Percentiles rank a stretch among this genome's conserved stretches.
Evolutionary conservation across 106 monocot species (phyloP).

Genomic region (Alisma plantagoaquatica): DNA sequence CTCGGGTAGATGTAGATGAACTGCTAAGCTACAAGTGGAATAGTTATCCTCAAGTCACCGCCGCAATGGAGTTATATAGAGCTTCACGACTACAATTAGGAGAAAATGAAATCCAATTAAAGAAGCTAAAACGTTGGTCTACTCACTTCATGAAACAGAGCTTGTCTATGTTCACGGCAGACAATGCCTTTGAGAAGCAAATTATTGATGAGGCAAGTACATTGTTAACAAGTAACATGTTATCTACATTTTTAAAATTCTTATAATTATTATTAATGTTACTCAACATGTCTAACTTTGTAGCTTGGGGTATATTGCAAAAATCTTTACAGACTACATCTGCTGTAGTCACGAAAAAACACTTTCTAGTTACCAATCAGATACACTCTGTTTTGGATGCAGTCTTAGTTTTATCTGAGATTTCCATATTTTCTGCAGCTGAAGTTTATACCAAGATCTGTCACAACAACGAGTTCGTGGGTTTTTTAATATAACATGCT

Average conservation of each 20-base stretch:
- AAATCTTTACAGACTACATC: no score
- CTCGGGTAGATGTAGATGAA: slow-evolving; percentile 26
- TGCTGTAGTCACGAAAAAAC: no score
- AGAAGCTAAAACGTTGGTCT: slow-evolving; percentile 49
- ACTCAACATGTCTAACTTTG: no score
- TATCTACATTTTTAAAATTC: not conserved
- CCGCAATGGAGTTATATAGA: slow-evolving; percentile 61
- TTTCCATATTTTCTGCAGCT: no score
- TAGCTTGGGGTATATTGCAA: no score
- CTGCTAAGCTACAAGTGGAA: slow-evolving; percentile 35
- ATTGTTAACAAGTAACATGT: not conserved
- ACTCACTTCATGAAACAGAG: slow-evolving; percentile 34
- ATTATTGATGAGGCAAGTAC: slow-evolving; percentile 13
- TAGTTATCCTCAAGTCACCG: slow-evolving; percentile 15
- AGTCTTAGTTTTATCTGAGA: no score
- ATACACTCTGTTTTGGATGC: no score
- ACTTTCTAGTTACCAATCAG: no score
- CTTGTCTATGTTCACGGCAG: slow-evolving; percentile 6
- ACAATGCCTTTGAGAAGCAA: no score
- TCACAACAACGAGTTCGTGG: no score
- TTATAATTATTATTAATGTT: slow-evolving; percentile 5
- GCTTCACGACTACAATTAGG: slow-evolving; percentile 62
- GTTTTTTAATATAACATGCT: no score
- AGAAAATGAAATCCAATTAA: slow-evolving; percentile 35
- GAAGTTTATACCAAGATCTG: no score